Percentiles rank a stretch among this genome's conserved stretches.
These are phyloP conservation scores for Mangifera indica DNA, from an alignment of 345 rosid genomes.

Conservation along the genomic window DNA sequence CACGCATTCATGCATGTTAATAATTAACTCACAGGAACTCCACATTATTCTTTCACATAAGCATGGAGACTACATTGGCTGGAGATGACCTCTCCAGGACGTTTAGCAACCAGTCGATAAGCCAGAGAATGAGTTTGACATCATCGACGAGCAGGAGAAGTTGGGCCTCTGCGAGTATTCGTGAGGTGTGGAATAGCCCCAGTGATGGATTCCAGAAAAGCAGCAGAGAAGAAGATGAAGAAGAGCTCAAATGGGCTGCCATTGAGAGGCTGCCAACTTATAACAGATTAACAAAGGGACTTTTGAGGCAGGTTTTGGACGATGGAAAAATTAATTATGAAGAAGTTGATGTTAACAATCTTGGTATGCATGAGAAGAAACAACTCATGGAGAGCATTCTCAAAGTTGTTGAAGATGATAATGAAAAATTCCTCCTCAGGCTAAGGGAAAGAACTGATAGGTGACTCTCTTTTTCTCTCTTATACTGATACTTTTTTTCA, in stretches of 20 bases:
- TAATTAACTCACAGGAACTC: background rate
- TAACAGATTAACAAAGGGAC: constrained; percentile 42
- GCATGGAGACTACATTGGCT: constrained; percentile 30
- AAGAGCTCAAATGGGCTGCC: constrained; percentile 60
- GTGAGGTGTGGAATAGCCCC: constrained; percentile 43
- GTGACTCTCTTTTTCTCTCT: constrained; percentile 19
- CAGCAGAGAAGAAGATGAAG: constrained; percentile 47
- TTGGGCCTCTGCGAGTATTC: constrained; percentile 43
- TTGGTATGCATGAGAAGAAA: constrained; percentile 40
- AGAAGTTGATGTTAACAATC: constrained; percentile 48
- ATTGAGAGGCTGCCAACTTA: constrained; percentile 60
- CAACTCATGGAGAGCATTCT: constrained; percentile 40
- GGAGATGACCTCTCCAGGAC: constrained; percentile 37
- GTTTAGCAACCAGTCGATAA: constrained; percentile 31
- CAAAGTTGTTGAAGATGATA: constrained; percentile 57
- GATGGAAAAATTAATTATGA: constrained; percentile 37
- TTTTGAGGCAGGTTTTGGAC: constrained; percentile 38
- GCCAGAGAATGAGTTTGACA: constrained; percentile 30
- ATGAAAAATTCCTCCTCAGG: constrained; percentile 44
- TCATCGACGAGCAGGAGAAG: constrained; percentile 31
- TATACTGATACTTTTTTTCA: too few relatives aligned
- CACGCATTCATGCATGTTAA: constrained; percentile 3
- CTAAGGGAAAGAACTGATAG: constrained; percentile 54
- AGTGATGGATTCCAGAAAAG: constrained; percentile 40
- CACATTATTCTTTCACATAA: constrained; percentile 13